These are phyloP conservation scores for Aspergillus nidulans DNA, from an alignment of 495 filamentous ascomycete species.

Conservation along the genomic window DNA sequence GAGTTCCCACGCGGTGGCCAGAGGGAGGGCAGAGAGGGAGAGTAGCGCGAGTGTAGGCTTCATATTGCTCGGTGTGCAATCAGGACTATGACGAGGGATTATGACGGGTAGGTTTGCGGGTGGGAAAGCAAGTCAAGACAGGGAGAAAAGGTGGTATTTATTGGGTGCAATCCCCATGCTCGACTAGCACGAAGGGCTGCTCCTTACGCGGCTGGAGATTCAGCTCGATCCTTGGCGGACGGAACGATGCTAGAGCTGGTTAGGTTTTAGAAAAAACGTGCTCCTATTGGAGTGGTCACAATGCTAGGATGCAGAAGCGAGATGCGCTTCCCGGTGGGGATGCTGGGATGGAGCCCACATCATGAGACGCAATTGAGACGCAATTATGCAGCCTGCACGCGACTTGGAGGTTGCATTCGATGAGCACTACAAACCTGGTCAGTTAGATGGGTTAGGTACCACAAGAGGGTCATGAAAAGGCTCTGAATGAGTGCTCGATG, in stretches of 20 bases:
- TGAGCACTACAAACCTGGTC: too few relatives aligned
- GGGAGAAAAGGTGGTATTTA: not conserved
- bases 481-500: too few relatives aligned
- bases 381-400: too few relatives aligned
- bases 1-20: slow-evolving; percentile 18
- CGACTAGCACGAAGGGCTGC: too few relatives aligned
- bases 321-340: not conserved
- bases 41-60: slow-evolving; percentile 11
- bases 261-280: not conserved
- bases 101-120: not conserved
- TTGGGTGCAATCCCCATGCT: too few relatives aligned
- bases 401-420: too few relatives aligned
- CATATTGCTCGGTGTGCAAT: too few relatives aligned
- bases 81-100: too few relatives aligned
- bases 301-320: not conserved
- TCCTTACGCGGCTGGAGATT: not conserved
- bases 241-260: not conserved
- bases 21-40: slow-evolving; percentile 6
- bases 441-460: too few relatives aligned
- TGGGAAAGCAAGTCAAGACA: too few relatives aligned
- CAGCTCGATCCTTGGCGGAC: not conserved
- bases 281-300: not conserved
- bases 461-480: not conserved
- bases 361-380: too few relatives aligned
- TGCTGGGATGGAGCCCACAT: too few relatives aligned